Conservation (phyloP, 805 yeast species). For the Candida methanosorbosa region DNA sequence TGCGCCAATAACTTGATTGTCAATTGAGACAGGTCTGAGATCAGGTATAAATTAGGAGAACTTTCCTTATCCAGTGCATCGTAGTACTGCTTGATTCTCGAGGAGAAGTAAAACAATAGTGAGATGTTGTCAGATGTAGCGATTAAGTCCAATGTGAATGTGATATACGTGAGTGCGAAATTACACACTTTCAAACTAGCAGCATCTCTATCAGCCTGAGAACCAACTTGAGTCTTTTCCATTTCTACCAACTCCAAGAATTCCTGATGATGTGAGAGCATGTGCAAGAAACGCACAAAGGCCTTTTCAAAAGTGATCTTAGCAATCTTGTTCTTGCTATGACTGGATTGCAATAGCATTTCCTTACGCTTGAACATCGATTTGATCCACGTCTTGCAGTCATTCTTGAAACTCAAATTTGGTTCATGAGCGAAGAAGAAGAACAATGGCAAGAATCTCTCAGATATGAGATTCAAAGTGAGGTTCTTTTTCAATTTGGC, state of each 20-base stretch:
- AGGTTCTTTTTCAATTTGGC: slow-evolving; percentile 41
- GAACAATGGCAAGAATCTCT: slow-evolving; percentile 55
- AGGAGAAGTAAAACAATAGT: slow-evolving; percentile 64
- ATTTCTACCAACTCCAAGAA: slow-evolving; percentile 33
- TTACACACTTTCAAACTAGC: slow-evolving; percentile 29
- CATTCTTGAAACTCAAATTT: slow-evolving; percentile 34
- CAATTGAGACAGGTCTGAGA: slow-evolving; percentile 69
- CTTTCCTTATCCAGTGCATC: slow-evolving; percentile 38
- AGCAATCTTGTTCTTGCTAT: not conserved
- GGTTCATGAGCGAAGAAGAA: slow-evolving; percentile 80
- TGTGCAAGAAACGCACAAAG: slow-evolving; percentile 58
- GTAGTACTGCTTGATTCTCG: slow-evolving; percentile 69
- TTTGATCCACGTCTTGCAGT: slow-evolving; percentile 61
- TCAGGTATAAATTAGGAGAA: slow-evolving; percentile 42
- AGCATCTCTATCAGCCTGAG: slow-evolving; percentile 7
- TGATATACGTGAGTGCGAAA: slow-evolving; percentile 51
- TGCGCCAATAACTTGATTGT: slow-evolving; percentile 51
- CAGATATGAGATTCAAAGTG: slow-evolving; percentile 46
- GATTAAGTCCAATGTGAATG: slow-evolving; percentile 50
- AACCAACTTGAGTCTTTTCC: slow-evolving; percentile 7
- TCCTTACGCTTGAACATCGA: slow-evolving; percentile 40
- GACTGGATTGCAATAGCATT: slow-evolving; percentile 11
- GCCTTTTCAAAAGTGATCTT: slow-evolving; percentile 51
- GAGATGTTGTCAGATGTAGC: slow-evolving; percentile 63
- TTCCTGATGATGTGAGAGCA: slow-evolving; percentile 69